phyloP scores from a whole-genome alignment of 2,329 filamentous ascomycete genomes.

The Fusarium sp. region DNA sequence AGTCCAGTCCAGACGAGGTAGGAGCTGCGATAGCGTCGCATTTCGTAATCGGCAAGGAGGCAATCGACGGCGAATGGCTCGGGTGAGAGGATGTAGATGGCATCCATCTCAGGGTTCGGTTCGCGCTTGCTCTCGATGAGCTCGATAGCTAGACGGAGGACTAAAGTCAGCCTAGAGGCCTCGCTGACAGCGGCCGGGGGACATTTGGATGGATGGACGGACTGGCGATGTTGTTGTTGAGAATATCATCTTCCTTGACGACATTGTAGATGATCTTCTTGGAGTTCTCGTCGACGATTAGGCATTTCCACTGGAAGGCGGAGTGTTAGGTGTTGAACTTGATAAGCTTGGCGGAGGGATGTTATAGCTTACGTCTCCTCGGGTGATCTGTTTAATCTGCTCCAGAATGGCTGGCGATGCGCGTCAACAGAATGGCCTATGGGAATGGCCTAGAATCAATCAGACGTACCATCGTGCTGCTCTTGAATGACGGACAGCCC shows the following conservation, averaged over 20 bases:
- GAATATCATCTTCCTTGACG: slow-evolving; percentile 94
- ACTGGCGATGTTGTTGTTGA: slow-evolving; percentile 97
- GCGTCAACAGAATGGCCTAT: slow-evolving; percentile 33
- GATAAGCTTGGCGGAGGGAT: neutral
- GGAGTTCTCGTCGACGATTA: slow-evolving; percentile 87
- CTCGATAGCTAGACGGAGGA: slow-evolving; percentile 81
- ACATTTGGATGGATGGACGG: slow-evolving; percentile 52
- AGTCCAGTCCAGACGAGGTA: slow-evolving; percentile 89
- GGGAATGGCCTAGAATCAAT: neutral
- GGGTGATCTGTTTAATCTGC: slow-evolving; percentile 79
- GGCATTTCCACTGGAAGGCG: slow-evolving; percentile 86
- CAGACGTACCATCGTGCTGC: slow-evolving; percentile 68
- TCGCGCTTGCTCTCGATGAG: slow-evolving; percentile 88
- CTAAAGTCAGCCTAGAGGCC: slow-evolving; percentile 25
- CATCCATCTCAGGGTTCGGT: slow-evolving; percentile 90
- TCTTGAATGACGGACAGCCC: slow-evolving; percentile 86
- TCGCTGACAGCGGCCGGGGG: slow-evolving; percentile 13
- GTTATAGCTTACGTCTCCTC: slow-evolving; percentile 75
- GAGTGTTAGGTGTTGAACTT: slow-evolving; percentile 19
- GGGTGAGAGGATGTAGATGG: slow-evolving; percentile 90
- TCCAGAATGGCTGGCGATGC: slow-evolving; percentile 50
- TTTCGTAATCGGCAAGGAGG: slow-evolving; percentile 91
- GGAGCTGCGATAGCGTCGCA: slow-evolving; percentile 80
- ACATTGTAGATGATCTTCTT: slow-evolving; percentile 91
- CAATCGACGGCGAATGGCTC: slow-evolving; percentile 92